phyloP scores from a whole-genome alignment of 768 basidiomycete genomes.

The Leccinum barrowsii region DNA sequence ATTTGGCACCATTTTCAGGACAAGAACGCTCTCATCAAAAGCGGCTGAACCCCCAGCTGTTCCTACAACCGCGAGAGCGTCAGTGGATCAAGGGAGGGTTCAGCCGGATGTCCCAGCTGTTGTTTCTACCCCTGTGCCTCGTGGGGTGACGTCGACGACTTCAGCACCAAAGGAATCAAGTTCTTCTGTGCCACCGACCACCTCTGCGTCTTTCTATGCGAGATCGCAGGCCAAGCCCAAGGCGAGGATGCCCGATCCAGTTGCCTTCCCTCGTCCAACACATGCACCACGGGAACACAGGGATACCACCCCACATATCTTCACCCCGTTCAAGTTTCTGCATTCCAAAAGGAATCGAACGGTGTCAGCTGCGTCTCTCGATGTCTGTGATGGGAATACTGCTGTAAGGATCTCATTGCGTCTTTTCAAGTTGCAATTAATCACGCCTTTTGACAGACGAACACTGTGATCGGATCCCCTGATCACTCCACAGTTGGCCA shows the following conservation, averaged over 20 bases:
- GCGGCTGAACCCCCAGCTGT: slow-evolving; percentile 21
- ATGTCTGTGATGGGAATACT: slow-evolving; percentile 71
- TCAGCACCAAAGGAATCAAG: slow-evolving; percentile 17
- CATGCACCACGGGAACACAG: slow-evolving; percentile 34
- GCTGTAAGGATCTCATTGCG: slow-evolving; percentile 47
- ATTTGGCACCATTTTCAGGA: slow-evolving; percentile 27
- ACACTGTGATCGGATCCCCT: slow-evolving; percentile 73
- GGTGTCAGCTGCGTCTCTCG: slow-evolving; percentile 70
- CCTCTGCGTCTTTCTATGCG: slow-evolving; percentile 7
- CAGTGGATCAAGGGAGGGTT: slow-evolving; percentile 20
- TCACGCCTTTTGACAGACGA: slow-evolving; percentile 40
- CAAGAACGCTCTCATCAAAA: slow-evolving; percentile 32
- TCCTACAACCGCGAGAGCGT: slow-evolving; percentile 17
- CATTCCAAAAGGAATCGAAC: slow-evolving; percentile 56
- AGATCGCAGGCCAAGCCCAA: slow-evolving; percentile 17
- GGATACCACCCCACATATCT: slow-evolving; percentile 44
- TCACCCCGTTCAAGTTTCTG: slow-evolving; percentile 60
- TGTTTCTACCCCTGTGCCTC: slow-evolving; percentile 10
- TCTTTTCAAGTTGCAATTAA: background rate
- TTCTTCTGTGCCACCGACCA: background rate
- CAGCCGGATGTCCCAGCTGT: slow-evolving; percentile 7
- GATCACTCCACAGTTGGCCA: slow-evolving; percentile 66
- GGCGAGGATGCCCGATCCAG: slow-evolving; percentile 18
- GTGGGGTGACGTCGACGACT: slow-evolving; percentile 11
- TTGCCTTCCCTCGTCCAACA: slow-evolving; percentile 32